Evolutionary conservation across 257 asterid genomes (phyloP).

Genomic region (Solanum sejunctum): DNA sequence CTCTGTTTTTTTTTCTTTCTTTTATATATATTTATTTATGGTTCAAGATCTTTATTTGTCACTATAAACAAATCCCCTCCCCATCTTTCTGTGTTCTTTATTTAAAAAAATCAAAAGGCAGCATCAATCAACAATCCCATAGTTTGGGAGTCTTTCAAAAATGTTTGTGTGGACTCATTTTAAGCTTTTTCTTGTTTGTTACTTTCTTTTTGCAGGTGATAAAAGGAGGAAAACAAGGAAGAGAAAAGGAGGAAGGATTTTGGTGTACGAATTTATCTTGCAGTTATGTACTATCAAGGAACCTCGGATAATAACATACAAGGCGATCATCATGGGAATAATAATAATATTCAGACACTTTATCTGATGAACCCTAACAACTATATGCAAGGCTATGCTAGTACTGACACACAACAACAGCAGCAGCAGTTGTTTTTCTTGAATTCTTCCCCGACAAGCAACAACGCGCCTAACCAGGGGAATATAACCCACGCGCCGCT

Average conservation of each 20-base stretch:
- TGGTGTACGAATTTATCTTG: not conserved
- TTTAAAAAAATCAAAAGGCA: not conserved
- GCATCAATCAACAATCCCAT: not conserved
- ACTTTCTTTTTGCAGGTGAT: conserved; percentile 5
- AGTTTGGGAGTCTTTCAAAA: not conserved
- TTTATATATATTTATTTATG: not conserved
- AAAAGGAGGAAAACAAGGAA: not conserved
- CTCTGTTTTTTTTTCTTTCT: not conserved
- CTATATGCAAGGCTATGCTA: conserved; percentile 6
- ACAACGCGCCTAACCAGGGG: conserved; percentile 10
- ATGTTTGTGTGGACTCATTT: conserved; percentile 8
- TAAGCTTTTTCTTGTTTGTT: not conserved
- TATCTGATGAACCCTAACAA: conserved; percentile 60
- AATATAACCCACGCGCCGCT: conserved; percentile 24
- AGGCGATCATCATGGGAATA: not conserved
- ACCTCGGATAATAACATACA: conserved; percentile 34
- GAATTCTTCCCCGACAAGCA: conserved; percentile 5
- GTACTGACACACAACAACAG: conserved; percentile 16
- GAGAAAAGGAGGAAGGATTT: not conserved
- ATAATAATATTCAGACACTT: conserved; percentile 50
- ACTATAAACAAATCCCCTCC: not conserved
- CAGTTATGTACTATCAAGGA: conserved; percentile 45
- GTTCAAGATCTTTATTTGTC: not conserved
- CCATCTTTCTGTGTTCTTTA: not conserved
- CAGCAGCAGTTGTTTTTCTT: conserved; percentile 21